phyloP scores from a whole-genome alignment of 2,329 filamentous ascomycete genomes.

The Venturia nashicola region DNA sequence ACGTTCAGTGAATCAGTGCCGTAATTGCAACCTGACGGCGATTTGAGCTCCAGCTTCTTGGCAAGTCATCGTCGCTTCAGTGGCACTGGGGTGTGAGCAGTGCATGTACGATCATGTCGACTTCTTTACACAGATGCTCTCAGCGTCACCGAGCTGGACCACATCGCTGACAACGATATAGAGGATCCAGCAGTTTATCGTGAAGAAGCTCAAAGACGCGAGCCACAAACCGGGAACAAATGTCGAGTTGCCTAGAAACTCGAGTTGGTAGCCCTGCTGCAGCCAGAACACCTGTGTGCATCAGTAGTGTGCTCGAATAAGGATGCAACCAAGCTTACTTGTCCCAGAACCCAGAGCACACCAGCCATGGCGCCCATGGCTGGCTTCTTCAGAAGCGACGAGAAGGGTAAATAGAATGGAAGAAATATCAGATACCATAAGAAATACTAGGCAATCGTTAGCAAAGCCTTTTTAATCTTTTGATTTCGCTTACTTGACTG shows the following conservation, averaged over 20 bases:
- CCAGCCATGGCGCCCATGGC: conserved; percentile 53
- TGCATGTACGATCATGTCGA: not conserved
- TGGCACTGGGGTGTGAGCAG: not conserved
- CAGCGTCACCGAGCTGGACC: not conserved
- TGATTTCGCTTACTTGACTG: conserved; percentile 59
- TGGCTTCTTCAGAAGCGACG: conserved; percentile 53
- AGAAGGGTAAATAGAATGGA: conserved; percentile 77
- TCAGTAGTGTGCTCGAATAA: not conserved
- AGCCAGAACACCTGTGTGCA: conserved; percentile 29
- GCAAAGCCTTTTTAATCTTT: not conserved
- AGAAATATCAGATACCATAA: conserved; percentile 95
- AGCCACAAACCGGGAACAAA: conserved; percentile 78
- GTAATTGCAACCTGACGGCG: not conserved
- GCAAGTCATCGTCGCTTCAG: not conserved
- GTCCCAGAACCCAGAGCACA: conserved; percentile 60
- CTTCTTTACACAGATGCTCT: not conserved
- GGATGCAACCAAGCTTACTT: conserved; percentile 32
- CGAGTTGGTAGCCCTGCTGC: conserved; percentile 37
- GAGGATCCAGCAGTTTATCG: conserved; percentile 77
- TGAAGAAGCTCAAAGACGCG: conserved; percentile 66
- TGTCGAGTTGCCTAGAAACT: conserved; percentile 59
- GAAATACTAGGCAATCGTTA: conserved; percentile 58
- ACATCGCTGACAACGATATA: conserved; percentile 66
- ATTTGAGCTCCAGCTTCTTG: not conserved
- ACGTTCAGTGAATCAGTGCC: not conserved